Base-by-base conservation (phyloP, 1,284 basidiomycete species). In the Amylostereum chailletii region DNA sequence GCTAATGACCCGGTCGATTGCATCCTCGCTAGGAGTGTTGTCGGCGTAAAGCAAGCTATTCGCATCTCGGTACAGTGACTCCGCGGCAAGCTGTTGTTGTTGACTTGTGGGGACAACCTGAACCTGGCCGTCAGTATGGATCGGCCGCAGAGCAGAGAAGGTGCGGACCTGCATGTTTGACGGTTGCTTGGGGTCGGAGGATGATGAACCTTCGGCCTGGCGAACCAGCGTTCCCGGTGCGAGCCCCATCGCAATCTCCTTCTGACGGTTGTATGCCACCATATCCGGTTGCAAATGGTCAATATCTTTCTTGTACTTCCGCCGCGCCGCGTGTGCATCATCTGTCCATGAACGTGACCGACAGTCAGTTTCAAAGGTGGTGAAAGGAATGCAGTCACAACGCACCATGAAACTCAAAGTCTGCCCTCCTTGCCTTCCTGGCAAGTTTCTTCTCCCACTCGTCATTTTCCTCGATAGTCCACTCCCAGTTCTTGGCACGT, bases 381-480 rank as follows among this genome's bases (percentile, higher is more conserved):
- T 68, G 60, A 54, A 39, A 52, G 42, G 41, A 55, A 54, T 27
- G 5, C 5, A 26, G 19, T 32, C 39, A 39, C 2, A 29, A 65
- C 77, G 58, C 55, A 82, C 86, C 85, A 58, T 89, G 82, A 58
- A 90, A 90, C 60, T 88, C 83, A 56, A 82, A 87, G 64, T 93
- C 88, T 19, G 81, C 86, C 59, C 84, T 75, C 63, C 86, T 74
- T 51, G 76, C 76, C 65, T 90, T 91, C 57, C 83, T 66, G 36
- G 80, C 82, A 56, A 80, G 66, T 68, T 93, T 93, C 71, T 87
- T 87, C 71, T 94, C 91, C 95, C 94, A 94, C 54, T 79, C 71
- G 58, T 97, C 92, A 59, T 93, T 94, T 68, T 96, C 92, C 69
- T 96, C 94, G 50, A 96, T 87, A 27, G 85, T 89, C 71, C 90